Conservation (phyloP, 148 eudicot species). For the Persicaria tinctoria region DNA sequence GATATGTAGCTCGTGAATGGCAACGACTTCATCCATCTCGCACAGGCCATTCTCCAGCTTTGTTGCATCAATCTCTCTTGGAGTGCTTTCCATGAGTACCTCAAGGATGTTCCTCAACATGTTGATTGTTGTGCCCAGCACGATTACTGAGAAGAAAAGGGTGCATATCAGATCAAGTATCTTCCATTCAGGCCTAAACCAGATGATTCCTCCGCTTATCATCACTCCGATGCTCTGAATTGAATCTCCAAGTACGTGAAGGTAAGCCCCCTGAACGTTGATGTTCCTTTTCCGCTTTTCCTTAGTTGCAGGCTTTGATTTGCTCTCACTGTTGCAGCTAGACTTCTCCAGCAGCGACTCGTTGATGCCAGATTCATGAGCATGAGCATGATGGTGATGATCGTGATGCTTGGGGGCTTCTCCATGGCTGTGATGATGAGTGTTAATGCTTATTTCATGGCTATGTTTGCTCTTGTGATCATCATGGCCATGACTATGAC, state of each 20-base stretch:
- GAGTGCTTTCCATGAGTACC: conserved; percentile 62
- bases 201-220: conserved; percentile 47
- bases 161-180: conserved; percentile 61
- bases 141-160: conserved; percentile 37
- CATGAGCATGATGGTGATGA: conserved; percentile 28
- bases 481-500: conserved; percentile 22
- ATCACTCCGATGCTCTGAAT: conserved; percentile 57
- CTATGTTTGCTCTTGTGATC: conserved; percentile 13
- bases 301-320: conserved; percentile 9
- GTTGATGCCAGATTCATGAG: conserved; percentile 16
- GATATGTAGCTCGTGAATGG: conserved; percentile 63
- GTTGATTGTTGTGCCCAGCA: conserved; percentile 35
- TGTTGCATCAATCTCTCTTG: conserved; percentile 38
- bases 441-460: conserved; percentile 2
- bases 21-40: conserved; percentile 36
- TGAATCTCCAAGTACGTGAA: conserved; percentile 50
- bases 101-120: conserved; percentile 34
- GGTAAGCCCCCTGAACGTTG: conserved; percentile 59
- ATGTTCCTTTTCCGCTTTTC: conserved; percentile 41
- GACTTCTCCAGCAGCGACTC: conserved; percentile 28
- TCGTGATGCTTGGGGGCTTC: conserved; percentile 15
- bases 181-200: conserved; percentile 49
- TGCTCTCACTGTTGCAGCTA: conserved; percentile 9
- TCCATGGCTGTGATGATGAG: conserved; percentile 25
- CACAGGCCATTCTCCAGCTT: conserved; percentile 37